phyloP scores from a whole-genome alignment of 176 grass and related monocot species.

The Rhynchospora breviuscula region DNA sequence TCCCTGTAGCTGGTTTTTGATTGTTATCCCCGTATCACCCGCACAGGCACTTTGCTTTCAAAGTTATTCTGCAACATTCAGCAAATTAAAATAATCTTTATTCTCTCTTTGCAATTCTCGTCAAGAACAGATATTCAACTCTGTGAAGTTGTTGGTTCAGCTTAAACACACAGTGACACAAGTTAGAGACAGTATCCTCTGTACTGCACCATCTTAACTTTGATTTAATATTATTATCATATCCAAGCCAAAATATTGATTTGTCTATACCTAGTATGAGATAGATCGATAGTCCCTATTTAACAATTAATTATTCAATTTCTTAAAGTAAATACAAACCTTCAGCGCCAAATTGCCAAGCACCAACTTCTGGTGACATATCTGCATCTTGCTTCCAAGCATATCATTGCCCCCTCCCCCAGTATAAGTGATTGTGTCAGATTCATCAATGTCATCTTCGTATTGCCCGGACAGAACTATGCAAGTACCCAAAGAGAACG shows the following conservation, averaged over 20 bases:
- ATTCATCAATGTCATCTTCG: constrained; percentile 79
- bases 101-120: neutral
- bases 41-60: constrained; percentile 40
- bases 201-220: too few relatives aligned
- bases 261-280: neutral
- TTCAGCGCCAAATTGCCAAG: constrained; percentile 82
- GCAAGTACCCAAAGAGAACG: constrained; percentile 65
- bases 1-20: constrained; percentile 65
- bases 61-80: constrained; percentile 55
- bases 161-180: neutral
- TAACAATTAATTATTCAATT: neutral
- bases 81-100: neutral
- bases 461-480: constrained; percentile 86
- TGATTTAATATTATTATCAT: too few relatives aligned
- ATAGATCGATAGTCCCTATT: neutral
- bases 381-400: constrained; percentile 79
- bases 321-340: constrained; percentile 34
- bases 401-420: constrained; percentile 91
- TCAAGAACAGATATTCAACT: neutral
- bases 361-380: constrained; percentile 61
- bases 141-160: neutral
- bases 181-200: neutral
- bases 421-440: constrained; percentile 74
- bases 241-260: too few relatives aligned
- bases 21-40: constrained; percentile 65